phyloP scores from a whole-genome alignment of 352 stramenopile genomes.

The Pythium aphanidermatum region DNA sequence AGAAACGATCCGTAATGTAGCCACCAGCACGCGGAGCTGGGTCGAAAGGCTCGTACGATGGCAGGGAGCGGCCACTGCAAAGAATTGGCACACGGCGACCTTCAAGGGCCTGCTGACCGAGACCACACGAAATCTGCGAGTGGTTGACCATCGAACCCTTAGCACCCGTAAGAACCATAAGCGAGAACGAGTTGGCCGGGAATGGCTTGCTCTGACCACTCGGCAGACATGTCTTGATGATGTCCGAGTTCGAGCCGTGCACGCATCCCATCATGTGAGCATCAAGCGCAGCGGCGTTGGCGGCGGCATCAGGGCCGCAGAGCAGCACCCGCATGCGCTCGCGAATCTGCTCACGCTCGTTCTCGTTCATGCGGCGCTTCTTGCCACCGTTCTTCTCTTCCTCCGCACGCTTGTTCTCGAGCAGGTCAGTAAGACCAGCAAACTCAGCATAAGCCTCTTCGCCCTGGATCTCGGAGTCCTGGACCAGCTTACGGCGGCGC shows the following conservation, averaged over 20 bases:
- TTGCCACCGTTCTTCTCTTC: constrained; percentile 36
- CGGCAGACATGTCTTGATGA: constrained; percentile 99
- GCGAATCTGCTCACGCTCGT: constrained; percentile 60
- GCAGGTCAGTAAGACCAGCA: constrained; percentile 62
- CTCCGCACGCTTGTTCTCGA: constrained; percentile 45
- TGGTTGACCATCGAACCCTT: constrained; percentile 99
- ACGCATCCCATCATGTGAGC: constrained; percentile 89
- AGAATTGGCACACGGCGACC: constrained; percentile 98
- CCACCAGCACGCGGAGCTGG: constrained; percentile 95
- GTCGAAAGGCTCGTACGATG: constrained; percentile 98
- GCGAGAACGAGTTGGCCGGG: constrained; percentile 97
- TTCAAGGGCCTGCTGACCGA: constrained; percentile 99
- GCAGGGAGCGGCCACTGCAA: constrained; percentile 96
- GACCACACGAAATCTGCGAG: constrained; percentile 97
- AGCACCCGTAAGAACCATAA: constrained; percentile 99
- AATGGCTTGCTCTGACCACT: constrained; percentile 97
- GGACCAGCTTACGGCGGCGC: constrained; percentile 86
- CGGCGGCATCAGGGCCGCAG: constrained; percentile 54
- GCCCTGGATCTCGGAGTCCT: constrained; percentile 68
- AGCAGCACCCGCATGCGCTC: constrained; percentile 73
- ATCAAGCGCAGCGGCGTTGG: constrained; percentile 79
- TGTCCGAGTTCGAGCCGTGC: constrained; percentile 91
- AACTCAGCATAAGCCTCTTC: constrained; percentile 86
- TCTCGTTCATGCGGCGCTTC: constrained; percentile 84
- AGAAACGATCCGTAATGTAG: constrained; percentile 99